Base-by-base conservation (phyloP, 2,329 filamentous ascomycete species). In the Sporothrix pseudoabietina region DNA sequence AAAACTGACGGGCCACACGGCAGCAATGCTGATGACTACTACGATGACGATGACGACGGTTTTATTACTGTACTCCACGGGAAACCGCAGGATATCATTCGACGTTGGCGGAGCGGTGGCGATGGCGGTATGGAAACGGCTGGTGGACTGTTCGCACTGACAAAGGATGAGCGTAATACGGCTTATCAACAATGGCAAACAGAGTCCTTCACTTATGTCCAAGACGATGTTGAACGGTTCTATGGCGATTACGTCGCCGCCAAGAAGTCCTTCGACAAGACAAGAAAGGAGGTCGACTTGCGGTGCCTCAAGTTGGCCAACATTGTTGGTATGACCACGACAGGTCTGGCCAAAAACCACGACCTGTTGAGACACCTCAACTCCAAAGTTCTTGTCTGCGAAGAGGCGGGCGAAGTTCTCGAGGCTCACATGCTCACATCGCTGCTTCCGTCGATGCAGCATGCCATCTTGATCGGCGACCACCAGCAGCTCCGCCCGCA, bases 341-440 rank as follows among this genome's bases (percentile, higher is more conserved):
- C 86, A 0, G 88, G 88, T 0, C 80, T 91, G 1, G 89, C 89
- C 0, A 80, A 81, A 26, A 85, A 87, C 19, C 78, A 88, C 0
- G 79, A 82, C 0, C 75, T 87, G 0, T 80, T 92, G 0, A 82
- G 84, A 8, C 82, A 83, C 8, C 74, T 90, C 1, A 77, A 80
- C 7, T 81, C 82, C 44, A 90, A 90, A 74, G 85, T 91, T 0
- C 78, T 92, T 19, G 78, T 92, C 0, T 91, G 88, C 47, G 90
- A 93, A 78, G 90, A 93, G 77, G 90, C 90, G 1, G 90, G 87
- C 0, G 90, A 93, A 75, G 87, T 92, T 0, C 82, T 92, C 44
- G 91, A 93, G 78, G 83, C 87, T 0, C 89, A 92, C 74, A 81
- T 87, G 2, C 78, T 92, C 0, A 87, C 88, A 0, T 85, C 89